A percentile compares a stretch with the other conserved stretches of the same genome.
Conservation (phyloP, 1,284 basidiomycete species). For the Leccinum pallidistipes region DNA sequence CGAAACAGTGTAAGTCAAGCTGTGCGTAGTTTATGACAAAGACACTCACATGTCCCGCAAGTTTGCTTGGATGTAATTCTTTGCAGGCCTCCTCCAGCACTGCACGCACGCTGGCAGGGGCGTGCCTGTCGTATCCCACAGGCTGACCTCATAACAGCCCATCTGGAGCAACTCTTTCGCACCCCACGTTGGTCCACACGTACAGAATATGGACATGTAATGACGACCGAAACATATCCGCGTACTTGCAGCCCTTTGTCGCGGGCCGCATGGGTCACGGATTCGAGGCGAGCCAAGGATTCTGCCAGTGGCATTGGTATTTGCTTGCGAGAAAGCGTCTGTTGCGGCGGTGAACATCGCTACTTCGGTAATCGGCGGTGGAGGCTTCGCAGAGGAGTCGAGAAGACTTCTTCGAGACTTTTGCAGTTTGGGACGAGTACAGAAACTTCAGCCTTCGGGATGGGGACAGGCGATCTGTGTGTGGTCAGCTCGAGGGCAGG, state of each 20-base stretch:
- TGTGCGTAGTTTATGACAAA: not conserved
- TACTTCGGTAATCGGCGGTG: constrained; percentile 35
- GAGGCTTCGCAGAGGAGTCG: constrained; percentile 26
- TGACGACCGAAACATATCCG: constrained; percentile 80
- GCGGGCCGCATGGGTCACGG: constrained; percentile 65
- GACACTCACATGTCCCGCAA: constrained; percentile 72
- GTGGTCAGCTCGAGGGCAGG: too few species aligned
- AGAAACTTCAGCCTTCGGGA: too few species aligned
- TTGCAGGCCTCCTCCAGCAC: constrained; percentile 37
- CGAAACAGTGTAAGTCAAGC: not conserved
- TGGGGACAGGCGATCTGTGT: too few species aligned
- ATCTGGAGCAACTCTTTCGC: constrained; percentile 76
- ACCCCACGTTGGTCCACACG: constrained; percentile 56
- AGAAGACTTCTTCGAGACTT: constrained; percentile 59
- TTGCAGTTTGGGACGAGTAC: constrained; percentile 58
- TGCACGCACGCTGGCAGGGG: constrained; percentile 54
- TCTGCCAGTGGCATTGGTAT: constrained; percentile 57
- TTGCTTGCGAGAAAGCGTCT: constrained; percentile 61
- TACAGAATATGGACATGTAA: constrained; percentile 87
- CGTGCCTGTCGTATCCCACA: too few species aligned
- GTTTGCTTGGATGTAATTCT: constrained; percentile 56
- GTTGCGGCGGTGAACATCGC: constrained; percentile 67
- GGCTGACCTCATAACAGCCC: constrained; percentile 91
- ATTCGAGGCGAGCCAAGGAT: constrained; percentile 59
- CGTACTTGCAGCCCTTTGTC: constrained; percentile 72